Evolutionary conservation across 208 protist species (phyloP).

Genomic region (Crithidia expoeki): DNA sequence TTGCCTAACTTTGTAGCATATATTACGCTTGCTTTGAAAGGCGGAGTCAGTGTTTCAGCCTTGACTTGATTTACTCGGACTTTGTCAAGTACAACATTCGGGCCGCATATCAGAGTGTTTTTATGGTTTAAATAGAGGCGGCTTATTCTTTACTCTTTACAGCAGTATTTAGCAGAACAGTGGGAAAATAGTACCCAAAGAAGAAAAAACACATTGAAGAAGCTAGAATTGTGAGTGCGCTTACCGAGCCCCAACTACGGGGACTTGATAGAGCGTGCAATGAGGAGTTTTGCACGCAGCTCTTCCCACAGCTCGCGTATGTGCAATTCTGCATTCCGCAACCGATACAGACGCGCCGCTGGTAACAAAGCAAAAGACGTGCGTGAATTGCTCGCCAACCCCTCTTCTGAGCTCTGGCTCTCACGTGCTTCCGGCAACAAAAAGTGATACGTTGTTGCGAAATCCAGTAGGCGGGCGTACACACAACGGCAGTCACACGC

Average conservation of each 20-base stretch:
- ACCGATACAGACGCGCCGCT: neutral
- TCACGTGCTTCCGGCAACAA: no score
- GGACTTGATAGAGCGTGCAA: neutral
- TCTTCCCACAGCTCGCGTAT: conserved; percentile 15
- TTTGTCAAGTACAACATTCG: no score
- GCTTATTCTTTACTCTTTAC: no score
- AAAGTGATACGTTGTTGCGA: neutral
- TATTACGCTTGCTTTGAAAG: no score
- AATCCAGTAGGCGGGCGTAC: neutral
- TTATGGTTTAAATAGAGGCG: no score
- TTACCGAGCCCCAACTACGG: neutral
- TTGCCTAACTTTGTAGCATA: no score
- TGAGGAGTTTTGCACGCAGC: conserved; percentile 1
- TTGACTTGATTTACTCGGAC: no score
- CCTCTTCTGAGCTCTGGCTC: no score
- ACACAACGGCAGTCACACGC: conserved; percentile 6
- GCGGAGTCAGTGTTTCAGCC: no score
- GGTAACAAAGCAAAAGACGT: neutral
- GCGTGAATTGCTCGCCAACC: neutral
- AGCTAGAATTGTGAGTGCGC: no score
- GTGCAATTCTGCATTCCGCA: conserved; percentile 7
- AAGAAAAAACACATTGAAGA: no score
- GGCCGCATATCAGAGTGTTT: no score
- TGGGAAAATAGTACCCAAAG: neutral
- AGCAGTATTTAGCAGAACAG: neutral